Conservation (phyloP, 495 filamentous ascomycete genomes). For the Penicillium canariense region DNA sequence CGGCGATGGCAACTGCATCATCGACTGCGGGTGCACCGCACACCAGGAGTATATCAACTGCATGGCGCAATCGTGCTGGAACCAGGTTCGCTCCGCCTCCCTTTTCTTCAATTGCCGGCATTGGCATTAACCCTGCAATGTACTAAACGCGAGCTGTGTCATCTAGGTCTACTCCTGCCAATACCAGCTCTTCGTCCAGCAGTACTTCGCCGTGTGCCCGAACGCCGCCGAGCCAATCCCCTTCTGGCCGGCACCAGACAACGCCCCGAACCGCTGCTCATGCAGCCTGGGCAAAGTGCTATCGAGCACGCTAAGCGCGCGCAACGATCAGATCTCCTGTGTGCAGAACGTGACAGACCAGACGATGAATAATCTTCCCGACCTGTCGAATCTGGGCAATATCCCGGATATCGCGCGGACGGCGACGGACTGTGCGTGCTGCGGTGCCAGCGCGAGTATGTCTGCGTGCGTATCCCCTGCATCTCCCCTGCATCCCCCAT, state of each 20-base stretch:
- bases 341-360: conserved; percentile 22
- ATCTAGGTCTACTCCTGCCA: conserved; percentile 34
- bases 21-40: conserved; percentile 27
- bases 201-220: conserved; percentile 32
- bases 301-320: conserved; percentile 20
- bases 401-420: conserved; percentile 18
- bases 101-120: neutral
- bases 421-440: conserved; percentile 28
- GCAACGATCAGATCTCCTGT: conserved; percentile 24
- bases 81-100: conserved; percentile 18
- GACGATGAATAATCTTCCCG: conserved; percentile 7
- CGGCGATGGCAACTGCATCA: conserved; percentile 25
- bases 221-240: conserved; percentile 29
- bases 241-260: conserved; percentile 33
- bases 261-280: conserved; percentile 34
- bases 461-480: conserved; percentile 19
- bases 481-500: neutral
- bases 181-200: conserved; percentile 35
- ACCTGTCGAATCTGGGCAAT: conserved; percentile 16
- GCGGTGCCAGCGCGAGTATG: conserved; percentile 30
- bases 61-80: conserved; percentile 33
- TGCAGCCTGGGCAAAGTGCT: conserved; percentile 32
- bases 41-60: conserved; percentile 34
- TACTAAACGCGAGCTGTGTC: neutral
- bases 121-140: neutral